A percentile compares a stretch with the other conserved stretches of the same genome.
Conservation (phyloP, 139 green algal species). For the Microglena sp. region DNA sequence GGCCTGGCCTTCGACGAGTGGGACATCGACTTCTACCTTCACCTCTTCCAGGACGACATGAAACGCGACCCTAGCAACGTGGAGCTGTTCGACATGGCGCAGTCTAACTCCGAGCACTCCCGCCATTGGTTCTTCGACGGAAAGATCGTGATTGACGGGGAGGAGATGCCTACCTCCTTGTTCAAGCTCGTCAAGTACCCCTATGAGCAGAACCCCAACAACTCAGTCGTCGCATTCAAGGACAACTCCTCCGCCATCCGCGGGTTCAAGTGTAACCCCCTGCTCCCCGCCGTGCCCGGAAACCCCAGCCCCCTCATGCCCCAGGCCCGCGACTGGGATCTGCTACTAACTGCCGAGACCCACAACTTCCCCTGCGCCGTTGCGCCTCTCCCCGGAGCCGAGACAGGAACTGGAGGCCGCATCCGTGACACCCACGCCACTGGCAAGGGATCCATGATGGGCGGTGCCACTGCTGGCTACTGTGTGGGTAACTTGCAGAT, state of each 20-base stretch:
- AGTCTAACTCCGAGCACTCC: constrained; percentile 81
- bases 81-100: constrained; percentile 99
- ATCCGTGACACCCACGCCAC: constrained; percentile 98
- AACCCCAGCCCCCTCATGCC: constrained; percentile 53
- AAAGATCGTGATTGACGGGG: constrained; percentile 83
- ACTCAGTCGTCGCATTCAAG: constrained; percentile 97
- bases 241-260: constrained; percentile 96
- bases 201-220: constrained; percentile 60
- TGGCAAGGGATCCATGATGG: constrained; percentile 92
- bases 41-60: constrained; percentile 83
- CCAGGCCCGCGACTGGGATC: constrained; percentile 72
- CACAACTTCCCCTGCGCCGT: constrained; percentile 99
- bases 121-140: constrained; percentile 91
- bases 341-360: constrained; percentile 98
- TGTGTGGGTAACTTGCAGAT: constrained; percentile 91
- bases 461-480: constrained; percentile 88
- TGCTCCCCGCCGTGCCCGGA: constrained; percentile 73
- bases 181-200: constrained; percentile 40
- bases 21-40: constrained; percentile 90
- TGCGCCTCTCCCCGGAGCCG: constrained; percentile 85
- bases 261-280: constrained; percentile 39
- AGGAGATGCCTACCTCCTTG: constrained; percentile 34
- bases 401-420: constrained; percentile 91
- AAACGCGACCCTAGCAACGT: constrained; percentile 94
- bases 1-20: constrained; percentile 96